Evolutionary conservation across 2,329 filamentous ascomycete genomes (phyloP).

Genomic region (Penicillium sp.): DNA sequence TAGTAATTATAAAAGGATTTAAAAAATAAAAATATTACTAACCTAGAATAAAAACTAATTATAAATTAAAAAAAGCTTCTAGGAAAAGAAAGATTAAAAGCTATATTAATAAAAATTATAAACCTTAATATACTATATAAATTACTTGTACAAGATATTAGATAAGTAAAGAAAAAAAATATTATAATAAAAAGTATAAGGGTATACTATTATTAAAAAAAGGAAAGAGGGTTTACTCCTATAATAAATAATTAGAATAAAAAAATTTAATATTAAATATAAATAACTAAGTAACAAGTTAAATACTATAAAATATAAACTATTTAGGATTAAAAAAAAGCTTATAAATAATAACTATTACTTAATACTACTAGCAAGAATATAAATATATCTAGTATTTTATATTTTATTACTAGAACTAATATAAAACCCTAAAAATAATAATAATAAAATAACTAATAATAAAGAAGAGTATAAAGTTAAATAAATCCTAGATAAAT

Average conservation of each 20-base stretch:
- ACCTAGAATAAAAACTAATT: not conserved
- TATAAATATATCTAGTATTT: conserved; percentile 9
- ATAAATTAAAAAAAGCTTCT: too few relatives aligned
- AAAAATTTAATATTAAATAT: too few relatives aligned
- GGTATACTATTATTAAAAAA: not conserved
- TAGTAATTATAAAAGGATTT: not conserved
- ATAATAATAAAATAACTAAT: too few relatives aligned
- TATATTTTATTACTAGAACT: not conserved
- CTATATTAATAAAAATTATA: not conserved
- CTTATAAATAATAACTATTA: too few relatives aligned
- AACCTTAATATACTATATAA: not conserved
- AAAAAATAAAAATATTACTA: not conserved
- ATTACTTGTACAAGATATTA: not conserved
- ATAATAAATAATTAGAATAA: too few relatives aligned
- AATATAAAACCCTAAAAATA: too few relatives aligned
- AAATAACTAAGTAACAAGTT: too few relatives aligned
- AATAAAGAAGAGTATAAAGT: too few relatives aligned
- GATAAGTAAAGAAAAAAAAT: not conserved
- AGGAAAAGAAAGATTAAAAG: too few relatives aligned
- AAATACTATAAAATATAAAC: too few relatives aligned
- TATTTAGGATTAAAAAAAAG: too few relatives aligned
- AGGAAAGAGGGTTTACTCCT: not conserved
- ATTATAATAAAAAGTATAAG: conserved; percentile 4
- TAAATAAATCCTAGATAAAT: too few relatives aligned
- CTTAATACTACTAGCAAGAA: not conserved